Base-by-base conservation (phyloP, 2,329 filamentous ascomycete species). In the Paecilomyces sp. region DNA sequence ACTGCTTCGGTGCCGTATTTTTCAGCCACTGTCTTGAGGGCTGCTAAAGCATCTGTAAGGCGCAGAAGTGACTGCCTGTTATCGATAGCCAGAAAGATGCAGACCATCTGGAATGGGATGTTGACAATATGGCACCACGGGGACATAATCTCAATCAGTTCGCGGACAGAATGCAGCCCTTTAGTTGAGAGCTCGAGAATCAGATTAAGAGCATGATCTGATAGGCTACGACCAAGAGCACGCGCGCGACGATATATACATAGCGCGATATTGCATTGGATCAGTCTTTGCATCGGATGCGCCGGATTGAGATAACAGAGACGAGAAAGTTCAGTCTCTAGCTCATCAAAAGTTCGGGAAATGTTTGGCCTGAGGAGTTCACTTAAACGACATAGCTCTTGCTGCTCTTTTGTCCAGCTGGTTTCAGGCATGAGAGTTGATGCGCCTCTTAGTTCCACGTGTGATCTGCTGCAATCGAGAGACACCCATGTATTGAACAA, bases 91-190 rank as follows among this genome's bases (percentile, higher is more conserved):
- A 47, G 36, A 15, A 47, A 47, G 18, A 47, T 47, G 36, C 36
- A 47, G n/a, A 63, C 50, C 1, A 62, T 41, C 47, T 65, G 63
- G 28, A 65, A 65, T 5, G 64, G 64, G n/a, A 64, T 57, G 24
- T 64, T 65, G 34, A 61, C n/a, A n/a, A 61, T 54, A 30, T 65
- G 63, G 61, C 64, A 65, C 64, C 64, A 65, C 5, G 63, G 63
- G 5, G 47, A 57, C 12, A 36, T 56, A 4, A 28, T 41, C 4
- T 55, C 33, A 2, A 54, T 53, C 41, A 62, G 33, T 33, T 55
- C 53, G 25, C 53, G 33, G 12, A 22, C 54, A 1, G 55, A 54
- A 4, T 55, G 11, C 24, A 31, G 13, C 28, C 28, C 58, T 30
- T 53, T 56, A n/a, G 41, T 55, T 28, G 56, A 47, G 3, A 47